Conservation (phyloP, 2,329 filamentous ascomycete species). For the Aspergillus hiratsukae region DNA sequence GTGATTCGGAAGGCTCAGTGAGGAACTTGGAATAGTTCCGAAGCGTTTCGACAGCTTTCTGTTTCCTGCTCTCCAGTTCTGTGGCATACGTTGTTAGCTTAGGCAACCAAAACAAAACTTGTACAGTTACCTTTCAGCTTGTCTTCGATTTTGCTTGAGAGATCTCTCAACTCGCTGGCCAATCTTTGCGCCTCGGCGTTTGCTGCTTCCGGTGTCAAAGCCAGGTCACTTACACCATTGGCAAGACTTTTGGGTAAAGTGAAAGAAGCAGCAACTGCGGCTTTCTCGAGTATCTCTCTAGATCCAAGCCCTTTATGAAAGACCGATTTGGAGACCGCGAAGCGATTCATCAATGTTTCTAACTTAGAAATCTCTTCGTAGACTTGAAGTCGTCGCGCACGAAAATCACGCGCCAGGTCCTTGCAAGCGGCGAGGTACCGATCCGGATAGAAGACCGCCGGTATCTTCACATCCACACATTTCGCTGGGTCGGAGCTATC, state of each 20-base stretch:
- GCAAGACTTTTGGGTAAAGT: slow-evolving; percentile 21
- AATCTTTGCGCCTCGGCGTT: slow-evolving; percentile 25
- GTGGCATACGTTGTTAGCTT: slow-evolving; percentile 5
- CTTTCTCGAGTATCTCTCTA: slow-evolving; percentile 32
- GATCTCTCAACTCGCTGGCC: slow-evolving; percentile 29
- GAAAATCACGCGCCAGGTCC: slow-evolving; percentile 45
- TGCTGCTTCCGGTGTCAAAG: slow-evolving; percentile 15
- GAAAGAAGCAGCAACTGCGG: slow-evolving; percentile 27
- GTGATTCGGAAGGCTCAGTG: slow-evolving; percentile 42
- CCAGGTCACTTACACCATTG: slow-evolving; percentile 8
- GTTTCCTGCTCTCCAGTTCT: slow-evolving; percentile 43
- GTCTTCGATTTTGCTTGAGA: slow-evolving; percentile 37
- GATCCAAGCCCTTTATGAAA: slow-evolving; percentile 20
- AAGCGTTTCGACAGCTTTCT: slow-evolving; percentile 39
- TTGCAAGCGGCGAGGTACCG: slow-evolving; percentile 54
- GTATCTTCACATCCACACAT: slow-evolving; percentile 47
- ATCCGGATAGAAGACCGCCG: slow-evolving; percentile 54
- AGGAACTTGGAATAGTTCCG: slow-evolving; percentile 43
- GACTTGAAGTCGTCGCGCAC: slow-evolving; percentile 33
- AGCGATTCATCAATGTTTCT: slow-evolving; percentile 27
- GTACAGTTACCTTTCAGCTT: slow-evolving; percentile 34
- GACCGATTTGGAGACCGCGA: slow-evolving; percentile 20
- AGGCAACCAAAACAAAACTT: not conserved
- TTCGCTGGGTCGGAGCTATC: slow-evolving; percentile 33
- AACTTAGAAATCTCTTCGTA: slow-evolving; percentile 30